These are phyloP conservation scores for Globisporangium canariense DNA, from an alignment of 352 stramenopile genomes.

Conservation along the genomic window DNA sequence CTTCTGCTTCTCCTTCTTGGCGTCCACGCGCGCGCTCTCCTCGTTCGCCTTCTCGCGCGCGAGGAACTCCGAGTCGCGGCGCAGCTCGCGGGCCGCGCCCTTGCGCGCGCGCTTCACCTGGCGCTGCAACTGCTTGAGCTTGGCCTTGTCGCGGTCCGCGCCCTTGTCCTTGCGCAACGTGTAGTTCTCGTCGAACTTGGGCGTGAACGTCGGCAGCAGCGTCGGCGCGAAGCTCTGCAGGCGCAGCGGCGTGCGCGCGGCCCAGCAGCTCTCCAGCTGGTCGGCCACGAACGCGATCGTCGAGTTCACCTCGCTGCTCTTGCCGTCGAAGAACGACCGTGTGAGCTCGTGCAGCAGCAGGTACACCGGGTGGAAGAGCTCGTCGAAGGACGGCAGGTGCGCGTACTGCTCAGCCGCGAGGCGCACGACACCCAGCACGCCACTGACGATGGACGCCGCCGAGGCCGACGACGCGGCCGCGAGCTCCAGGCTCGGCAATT, in stretches of 20 bases:
- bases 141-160: constrained; percentile 71
- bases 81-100: constrained; percentile 92
- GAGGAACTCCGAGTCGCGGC: constrained; percentile 92
- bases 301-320: constrained; percentile 35
- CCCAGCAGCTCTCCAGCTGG: constrained; percentile 45
- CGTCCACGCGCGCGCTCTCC: constrained; percentile 61
- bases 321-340: constrained; percentile 27
- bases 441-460: constrained; percentile 40
- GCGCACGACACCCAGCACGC: constrained; percentile 45
- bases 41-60: constrained; percentile 92
- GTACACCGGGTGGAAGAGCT: constrained; percentile 73
- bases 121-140: constrained; percentile 89
- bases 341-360: constrained; percentile 62
- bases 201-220: constrained; percentile 76
- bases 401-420: constrained; percentile 52
- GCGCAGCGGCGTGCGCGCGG: constrained; percentile 50
- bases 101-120: constrained; percentile 97
- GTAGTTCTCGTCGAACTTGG: constrained; percentile 92
- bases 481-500: constrained; percentile 41
- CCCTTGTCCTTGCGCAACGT: constrained; percentile 90
- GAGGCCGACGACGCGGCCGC: constrained; percentile 39
- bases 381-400: constrained; percentile 61
- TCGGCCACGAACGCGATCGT: constrained; percentile 48
- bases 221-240: constrained; percentile 73
- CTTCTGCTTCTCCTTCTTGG: constrained; percentile 90